These are phyloP conservation scores for Biscogniauxia mediterranea DNA, from an alignment of 2,329 filamentous ascomycete species.

Conservation along the genomic window DNA sequence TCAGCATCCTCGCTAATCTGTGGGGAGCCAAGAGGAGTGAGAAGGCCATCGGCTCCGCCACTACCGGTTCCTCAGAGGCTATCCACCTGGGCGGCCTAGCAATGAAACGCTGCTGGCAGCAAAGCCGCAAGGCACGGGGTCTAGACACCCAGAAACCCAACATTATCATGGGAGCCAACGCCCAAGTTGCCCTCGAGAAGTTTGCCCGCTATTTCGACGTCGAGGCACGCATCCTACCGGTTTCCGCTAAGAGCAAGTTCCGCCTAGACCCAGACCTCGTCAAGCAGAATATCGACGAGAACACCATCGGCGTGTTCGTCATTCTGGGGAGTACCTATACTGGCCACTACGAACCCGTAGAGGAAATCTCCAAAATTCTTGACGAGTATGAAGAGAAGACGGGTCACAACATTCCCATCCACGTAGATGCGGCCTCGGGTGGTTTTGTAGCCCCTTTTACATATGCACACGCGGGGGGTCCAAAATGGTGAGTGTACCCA, in stretches of 20 bases:
- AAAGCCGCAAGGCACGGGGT: slow-evolving; percentile 55
- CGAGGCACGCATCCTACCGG: slow-evolving; percentile 63
- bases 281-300: slow-evolving; percentile 68
- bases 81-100: slow-evolving; percentile 69
- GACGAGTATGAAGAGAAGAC: slow-evolving; percentile 61
- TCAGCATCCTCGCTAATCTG: slow-evolving; percentile 66
- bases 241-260: slow-evolving; percentile 58
- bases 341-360: slow-evolving; percentile 70
- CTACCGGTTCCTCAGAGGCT: slow-evolving; percentile 69
- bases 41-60: slow-evolving; percentile 66
- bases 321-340: slow-evolving; percentile 73
- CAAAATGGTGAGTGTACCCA: slow-evolving; percentile 51
- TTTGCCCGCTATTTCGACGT: slow-evolving; percentile 74
- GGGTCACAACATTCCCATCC: slow-evolving; percentile 65
- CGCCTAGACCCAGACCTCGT: slow-evolving; percentile 63
- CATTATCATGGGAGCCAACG: slow-evolving; percentile 72
- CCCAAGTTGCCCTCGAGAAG: slow-evolving; percentile 71
- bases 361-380: slow-evolving; percentile 64
- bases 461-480: slow-evolving; percentile 50
- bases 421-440: slow-evolving; percentile 61
- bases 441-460: slow-evolving; percentile 63
- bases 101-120: slow-evolving; percentile 75
- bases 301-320: slow-evolving; percentile 74
- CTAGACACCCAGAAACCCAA: slow-evolving; percentile 66
- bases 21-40: slow-evolving; percentile 63